Percentiles rank a stretch among this genome's conserved stretches.
phyloP scores from a whole-genome alignment of 2,329 filamentous ascomycete species.

The Aurifilum marmelostoma region DNA sequence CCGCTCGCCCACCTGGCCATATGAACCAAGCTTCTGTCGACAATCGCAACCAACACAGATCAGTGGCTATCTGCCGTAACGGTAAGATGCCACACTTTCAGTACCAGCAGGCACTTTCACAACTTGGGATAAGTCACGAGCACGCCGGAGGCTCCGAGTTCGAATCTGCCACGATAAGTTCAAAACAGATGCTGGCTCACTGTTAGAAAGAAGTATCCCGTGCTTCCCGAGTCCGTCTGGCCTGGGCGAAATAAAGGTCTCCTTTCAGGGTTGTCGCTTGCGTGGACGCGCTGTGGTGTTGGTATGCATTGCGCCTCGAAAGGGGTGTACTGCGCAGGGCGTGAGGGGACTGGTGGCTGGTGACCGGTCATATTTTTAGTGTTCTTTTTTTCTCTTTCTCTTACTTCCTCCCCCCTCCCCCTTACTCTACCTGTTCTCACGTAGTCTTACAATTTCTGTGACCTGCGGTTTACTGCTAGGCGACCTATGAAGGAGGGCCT shows the following conservation, averaged over 20 bases:
- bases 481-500: neutral
- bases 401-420: neutral
- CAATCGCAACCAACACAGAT: neutral
- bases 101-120: neutral
- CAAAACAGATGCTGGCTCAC: neutral
- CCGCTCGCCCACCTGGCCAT: neutral
- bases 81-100: neutral
- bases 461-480: neutral
- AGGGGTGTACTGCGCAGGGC: neutral
- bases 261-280: neutral
- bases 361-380: neutral
- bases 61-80: neutral
- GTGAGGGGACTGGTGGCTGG: neutral
- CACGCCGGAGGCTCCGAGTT: neutral
- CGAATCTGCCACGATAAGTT: neutral
- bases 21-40: neutral
- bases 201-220: neutral
- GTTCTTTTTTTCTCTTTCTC: neutral
- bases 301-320: neutral
- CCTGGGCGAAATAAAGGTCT: neutral
- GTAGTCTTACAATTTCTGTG: neutral
- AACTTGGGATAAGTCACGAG: neutral
- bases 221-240: slow-evolving; percentile 1
- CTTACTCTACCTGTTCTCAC: no score
- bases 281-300: neutral